Evolutionary conservation across 1,284 basidiomycete genomes (phyloP).

Genomic region (Apiotrichum gracile): DNA sequence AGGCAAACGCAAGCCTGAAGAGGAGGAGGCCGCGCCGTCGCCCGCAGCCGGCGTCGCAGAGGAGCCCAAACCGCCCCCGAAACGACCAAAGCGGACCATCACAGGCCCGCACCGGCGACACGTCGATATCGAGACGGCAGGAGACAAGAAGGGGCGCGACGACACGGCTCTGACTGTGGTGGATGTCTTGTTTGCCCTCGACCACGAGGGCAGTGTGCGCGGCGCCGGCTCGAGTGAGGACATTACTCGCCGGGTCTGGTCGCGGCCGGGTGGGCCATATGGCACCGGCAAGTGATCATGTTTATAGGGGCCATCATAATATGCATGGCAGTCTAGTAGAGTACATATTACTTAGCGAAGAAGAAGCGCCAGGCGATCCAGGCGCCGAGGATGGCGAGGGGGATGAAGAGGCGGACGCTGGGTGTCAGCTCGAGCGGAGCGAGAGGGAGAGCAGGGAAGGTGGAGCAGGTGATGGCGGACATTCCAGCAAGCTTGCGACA

Average conservation of each 20-base stretch:
- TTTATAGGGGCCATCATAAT: not conserved
- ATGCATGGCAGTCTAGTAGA: not conserved
- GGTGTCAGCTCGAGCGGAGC: not conserved
- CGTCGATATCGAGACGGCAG: constrained; percentile 9
- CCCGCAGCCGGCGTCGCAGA: constrained; percentile 9
- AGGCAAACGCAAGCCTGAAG: constrained; percentile 16
- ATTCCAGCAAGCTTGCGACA: no score
- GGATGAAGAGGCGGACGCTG: constrained; percentile 32
- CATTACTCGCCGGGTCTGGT: constrained; percentile 24
- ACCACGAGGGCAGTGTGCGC: constrained; percentile 28
- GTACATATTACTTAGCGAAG: constrained; percentile 20
- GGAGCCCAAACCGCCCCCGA: constrained; percentile 3
- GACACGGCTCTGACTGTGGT: constrained; percentile 34
- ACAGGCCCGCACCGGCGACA: constrained; percentile 11
- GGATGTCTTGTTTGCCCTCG: constrained; percentile 40
- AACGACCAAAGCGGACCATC: constrained; percentile 14
- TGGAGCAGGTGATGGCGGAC: no score
- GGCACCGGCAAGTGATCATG: constrained; percentile 15
- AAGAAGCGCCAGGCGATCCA: constrained; percentile 45
- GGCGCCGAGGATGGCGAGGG: constrained; percentile 36
- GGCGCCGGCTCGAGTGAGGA: constrained; percentile 30
- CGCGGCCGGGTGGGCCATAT: constrained; percentile 27
- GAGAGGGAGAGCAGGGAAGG: not conserved
- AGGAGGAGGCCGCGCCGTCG: not conserved
- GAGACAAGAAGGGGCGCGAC: constrained; percentile 23